Conservation (phyloP, 176 grass and related monocot species). For the Paspalum notatum region DNA sequence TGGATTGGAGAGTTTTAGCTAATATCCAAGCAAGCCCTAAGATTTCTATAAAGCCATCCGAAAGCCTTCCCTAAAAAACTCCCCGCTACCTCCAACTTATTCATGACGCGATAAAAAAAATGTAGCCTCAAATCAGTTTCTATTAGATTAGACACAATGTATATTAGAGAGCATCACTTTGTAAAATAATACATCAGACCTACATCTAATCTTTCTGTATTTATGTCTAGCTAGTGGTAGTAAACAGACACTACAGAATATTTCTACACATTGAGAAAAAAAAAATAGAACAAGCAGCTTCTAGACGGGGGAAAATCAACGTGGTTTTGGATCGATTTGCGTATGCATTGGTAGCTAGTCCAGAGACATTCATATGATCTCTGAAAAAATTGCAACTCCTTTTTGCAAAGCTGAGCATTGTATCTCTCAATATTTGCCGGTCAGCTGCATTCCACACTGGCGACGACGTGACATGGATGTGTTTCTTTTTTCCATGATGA, state of each 20-base stretch:
- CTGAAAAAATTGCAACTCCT: background rate
- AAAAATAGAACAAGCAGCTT: background rate
- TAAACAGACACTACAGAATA: background rate
- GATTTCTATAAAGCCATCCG: no score
- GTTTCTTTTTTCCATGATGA: background rate
- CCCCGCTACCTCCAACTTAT: no score
- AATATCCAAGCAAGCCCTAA: no score
- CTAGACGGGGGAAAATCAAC: background rate
- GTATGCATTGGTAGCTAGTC: background rate
- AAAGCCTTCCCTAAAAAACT: no score
- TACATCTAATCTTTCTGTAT: background rate
- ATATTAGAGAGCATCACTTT: no score
- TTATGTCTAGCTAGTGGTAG: background rate
- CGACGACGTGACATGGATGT: background rate
- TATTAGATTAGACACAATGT: no score
- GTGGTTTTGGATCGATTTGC: background rate
- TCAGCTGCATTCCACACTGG: conserved; percentile 18
- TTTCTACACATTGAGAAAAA: background rate
- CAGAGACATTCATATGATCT: background rate
- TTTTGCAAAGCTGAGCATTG: background rate
- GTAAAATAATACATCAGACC: background rate
- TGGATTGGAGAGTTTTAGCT: no score
- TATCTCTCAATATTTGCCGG: no score
- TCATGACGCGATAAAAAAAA: no score
- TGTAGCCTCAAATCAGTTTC: no score